phyloP scores from a whole-genome alignment of 768 basidiomycete genomes.

The Russula vinacea region DNA sequence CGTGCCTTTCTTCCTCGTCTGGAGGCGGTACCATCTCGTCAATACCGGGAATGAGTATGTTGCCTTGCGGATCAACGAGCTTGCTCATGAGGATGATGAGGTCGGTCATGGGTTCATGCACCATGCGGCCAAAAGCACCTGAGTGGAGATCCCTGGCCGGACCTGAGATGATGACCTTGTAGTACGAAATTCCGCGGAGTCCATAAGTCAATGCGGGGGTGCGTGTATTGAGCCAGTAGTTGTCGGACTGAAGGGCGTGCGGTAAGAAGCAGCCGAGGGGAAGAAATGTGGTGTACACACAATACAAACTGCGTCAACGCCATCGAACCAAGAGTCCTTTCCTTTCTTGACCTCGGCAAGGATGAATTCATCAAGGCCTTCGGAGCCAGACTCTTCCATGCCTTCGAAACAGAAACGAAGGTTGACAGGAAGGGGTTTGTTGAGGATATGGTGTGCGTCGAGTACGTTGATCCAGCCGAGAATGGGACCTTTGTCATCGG shows the following conservation, averaged over 20 bases:
- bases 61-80: constrained; percentile 74
- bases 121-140: constrained; percentile 77
- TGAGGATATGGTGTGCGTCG: constrained; percentile 70
- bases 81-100: constrained; percentile 79
- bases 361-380: constrained; percentile 87
- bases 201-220: constrained; percentile 84
- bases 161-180: constrained; percentile 75
- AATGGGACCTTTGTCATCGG: constrained; percentile 90
- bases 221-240: constrained; percentile 88
- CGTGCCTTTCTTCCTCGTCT: constrained; percentile 67
- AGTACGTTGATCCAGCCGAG: constrained; percentile 88
- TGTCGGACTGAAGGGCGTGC: constrained; percentile 62
- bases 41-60: constrained; percentile 85
- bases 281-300: constrained; percentile 37
- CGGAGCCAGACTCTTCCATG: constrained; percentile 95
- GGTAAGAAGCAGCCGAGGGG: neutral
- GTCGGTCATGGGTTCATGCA: constrained; percentile 94
- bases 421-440: constrained; percentile 80
- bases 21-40: constrained; percentile 78
- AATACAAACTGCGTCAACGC: constrained; percentile 92
- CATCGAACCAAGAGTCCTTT: constrained; percentile 71
- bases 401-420: constrained; percentile 91
- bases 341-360: constrained; percentile 65
- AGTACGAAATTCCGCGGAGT: constrained; percentile 84
- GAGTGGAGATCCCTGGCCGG: constrained; percentile 89